Conservation (phyloP, 495 filamentous ascomycete species). For the Aspergillus carlsbadensis region DNA sequence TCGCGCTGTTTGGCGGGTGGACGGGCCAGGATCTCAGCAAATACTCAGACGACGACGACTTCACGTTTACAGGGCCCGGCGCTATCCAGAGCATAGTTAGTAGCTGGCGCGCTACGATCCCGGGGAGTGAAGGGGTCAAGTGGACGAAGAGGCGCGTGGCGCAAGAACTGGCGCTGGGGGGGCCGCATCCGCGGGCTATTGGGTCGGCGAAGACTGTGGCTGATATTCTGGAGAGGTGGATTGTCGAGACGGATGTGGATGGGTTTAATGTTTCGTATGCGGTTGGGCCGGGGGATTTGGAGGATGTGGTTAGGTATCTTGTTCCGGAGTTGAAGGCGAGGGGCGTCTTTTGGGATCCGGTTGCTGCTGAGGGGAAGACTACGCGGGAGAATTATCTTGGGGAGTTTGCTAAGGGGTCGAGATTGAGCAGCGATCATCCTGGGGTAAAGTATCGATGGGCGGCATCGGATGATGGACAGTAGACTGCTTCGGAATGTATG, state of each 20-base stretch:
- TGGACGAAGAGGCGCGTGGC: slow-evolving; percentile 65
- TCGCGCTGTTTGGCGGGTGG: slow-evolving; percentile 61
- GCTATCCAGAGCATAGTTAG: slow-evolving; percentile 45
- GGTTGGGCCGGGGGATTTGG: slow-evolving; percentile 59
- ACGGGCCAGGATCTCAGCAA: slow-evolving; percentile 54
- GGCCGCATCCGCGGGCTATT: slow-evolving; percentile 52
- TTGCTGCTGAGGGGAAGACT: too few relatives aligned
- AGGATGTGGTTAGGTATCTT: slow-evolving; percentile 56
- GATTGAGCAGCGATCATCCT: too few relatives aligned
- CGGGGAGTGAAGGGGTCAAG: slow-evolving; percentile 39
- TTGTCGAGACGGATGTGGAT: slow-evolving; percentile 58
- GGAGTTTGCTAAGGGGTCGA: too few relatives aligned
- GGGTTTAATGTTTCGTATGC: slow-evolving; percentile 63
- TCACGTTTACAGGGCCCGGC: slow-evolving; percentile 59
- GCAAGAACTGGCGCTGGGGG: slow-evolving; percentile 59
- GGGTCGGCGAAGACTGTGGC: slow-evolving; percentile 58
- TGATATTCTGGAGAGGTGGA: slow-evolving; percentile 61
- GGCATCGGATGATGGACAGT: too few relatives aligned
- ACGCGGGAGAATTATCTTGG: too few relatives aligned
- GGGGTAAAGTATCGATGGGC: too few relatives aligned
- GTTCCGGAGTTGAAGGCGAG: slow-evolving; percentile 44
- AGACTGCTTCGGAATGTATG: too few relatives aligned
- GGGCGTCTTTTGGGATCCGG: slow-evolving; percentile 16
- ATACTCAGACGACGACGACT: slow-evolving; percentile 57
- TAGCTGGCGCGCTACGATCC: slow-evolving; percentile 32